Conservation (phyloP, 176 grass and related monocot species). For the Areca catechu region DNA sequence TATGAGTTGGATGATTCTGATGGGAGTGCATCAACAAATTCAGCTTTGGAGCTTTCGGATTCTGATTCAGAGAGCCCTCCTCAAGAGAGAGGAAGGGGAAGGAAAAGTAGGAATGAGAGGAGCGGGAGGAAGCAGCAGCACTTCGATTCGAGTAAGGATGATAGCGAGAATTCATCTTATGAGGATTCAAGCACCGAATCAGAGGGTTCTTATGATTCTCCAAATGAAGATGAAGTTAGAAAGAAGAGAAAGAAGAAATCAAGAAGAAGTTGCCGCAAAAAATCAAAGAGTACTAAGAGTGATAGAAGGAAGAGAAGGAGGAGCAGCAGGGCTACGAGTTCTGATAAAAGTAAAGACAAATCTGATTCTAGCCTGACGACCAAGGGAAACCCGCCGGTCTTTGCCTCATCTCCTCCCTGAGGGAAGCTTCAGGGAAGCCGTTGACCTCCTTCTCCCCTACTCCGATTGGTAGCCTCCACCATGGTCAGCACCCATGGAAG, state of each 20-base stretch:
- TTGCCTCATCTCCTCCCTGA: no score
- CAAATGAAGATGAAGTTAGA: slow-evolving; percentile 35
- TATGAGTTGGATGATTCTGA: background rate
- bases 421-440: no score
- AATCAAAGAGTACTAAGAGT: slow-evolving; percentile 35
- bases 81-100: slow-evolving; percentile 26
- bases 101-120: slow-evolving; percentile 6
- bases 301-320: no score
- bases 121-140: slow-evolving; percentile 36
- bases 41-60: background rate
- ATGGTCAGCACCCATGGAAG: no score
- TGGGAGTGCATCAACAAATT: background rate
- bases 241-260: slow-evolving; percentile 10
- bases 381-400: no score
- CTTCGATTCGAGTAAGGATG: slow-evolving; percentile 26
- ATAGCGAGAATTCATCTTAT: slow-evolving; percentile 17
- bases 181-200: slow-evolving; percentile 12
- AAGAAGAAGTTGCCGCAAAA: slow-evolving; percentile 22
- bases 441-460: no score
- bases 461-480: no score
- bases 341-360: slow-evolving; percentile 5
- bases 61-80: slow-evolving; percentile 1
- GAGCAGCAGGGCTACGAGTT: no score
- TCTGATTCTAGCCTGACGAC: slow-evolving; percentile 31
- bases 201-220: slow-evolving; percentile 38